A percentile compares a stretch with the other conserved stretches of the same genome.
phyloP scores from a whole-genome alignment of 768 basidiomycete genomes.

The Leucocoprinus sp. region DNA sequence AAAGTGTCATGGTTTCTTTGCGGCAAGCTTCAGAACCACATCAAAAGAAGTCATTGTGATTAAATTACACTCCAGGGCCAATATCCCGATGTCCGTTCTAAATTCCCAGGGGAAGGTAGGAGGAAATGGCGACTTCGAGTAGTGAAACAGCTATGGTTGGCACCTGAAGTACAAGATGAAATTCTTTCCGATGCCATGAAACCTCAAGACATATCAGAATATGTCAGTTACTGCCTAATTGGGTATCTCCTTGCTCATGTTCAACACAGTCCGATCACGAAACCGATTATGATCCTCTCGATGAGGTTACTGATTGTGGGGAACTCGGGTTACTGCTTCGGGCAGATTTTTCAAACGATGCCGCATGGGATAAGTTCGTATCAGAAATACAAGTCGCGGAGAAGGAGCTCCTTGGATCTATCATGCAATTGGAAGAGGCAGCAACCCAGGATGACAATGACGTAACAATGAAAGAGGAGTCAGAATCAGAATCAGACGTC shows the following conservation, averaged over 20 bases:
- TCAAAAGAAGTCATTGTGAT: background rate
- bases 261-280: background rate
- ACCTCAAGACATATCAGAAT: background rate
- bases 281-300: conserved; percentile 47
- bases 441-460: conserved; percentile 12
- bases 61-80: conserved; percentile 12
- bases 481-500: conserved; percentile 22
- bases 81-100: conserved; percentile 37
- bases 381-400: conserved; percentile 45
- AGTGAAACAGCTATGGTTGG: conserved; percentile 42
- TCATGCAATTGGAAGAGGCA: conserved; percentile 4
- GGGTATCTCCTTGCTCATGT: background rate
- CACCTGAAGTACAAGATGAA: conserved; percentile 12
- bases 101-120: conserved; percentile 45
- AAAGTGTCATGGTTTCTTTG: background rate
- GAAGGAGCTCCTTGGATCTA: conserved; percentile 37
- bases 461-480: conserved; percentile 19
- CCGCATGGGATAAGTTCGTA: conserved; percentile 54
- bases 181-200: conserved; percentile 14
- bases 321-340: conserved; percentile 61
- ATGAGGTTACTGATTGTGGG: conserved; percentile 36
- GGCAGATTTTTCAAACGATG: conserved; percentile 63
- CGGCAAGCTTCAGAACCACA: conserved; percentile 2
- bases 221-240: conserved; percentile 1
- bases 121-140: conserved; percentile 47